Base-by-base conservation (phyloP, 345 rosid genomes). In the Syzygium grande region DNA sequence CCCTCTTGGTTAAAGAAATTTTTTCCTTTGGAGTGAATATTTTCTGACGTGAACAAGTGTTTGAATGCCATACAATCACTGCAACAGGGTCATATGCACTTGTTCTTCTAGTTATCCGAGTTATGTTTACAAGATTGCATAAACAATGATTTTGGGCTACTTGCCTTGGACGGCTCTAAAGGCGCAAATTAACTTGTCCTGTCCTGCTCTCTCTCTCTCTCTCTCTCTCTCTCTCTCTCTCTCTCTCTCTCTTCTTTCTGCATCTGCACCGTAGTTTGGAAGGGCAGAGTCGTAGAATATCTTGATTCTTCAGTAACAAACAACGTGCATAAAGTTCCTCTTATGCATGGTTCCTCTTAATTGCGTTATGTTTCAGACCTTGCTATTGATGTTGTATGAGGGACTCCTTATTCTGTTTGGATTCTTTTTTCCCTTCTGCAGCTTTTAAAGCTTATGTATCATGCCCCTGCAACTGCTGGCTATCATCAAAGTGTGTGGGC, bases 381-480 rank as follows among this genome's bases (percentile, higher is more conserved):
- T 6, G 19, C 73, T 15, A n/a, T 1, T 38, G 17, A 6, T 61
- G 73, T 61, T 61, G 73, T 61, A 61, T n/a, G 29, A 61, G 73
- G 41, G 41, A 38, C 17, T 61, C 73, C 34, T 13, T 2, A 0
- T 61, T n/a, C 79, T 30, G 79, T 17, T 68, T 34, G 46, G 19
- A 58, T 55, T 15, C 22, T 53, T 46, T 46, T 87, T 53, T 54
- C 52, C 68, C 51, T 56, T 53, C 89, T 88, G 85, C 95, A 98
- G 99, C 94, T 96, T 27, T 84, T 98, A 94, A 98, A 98, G 94
- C 97, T 96, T 89, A 97, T 98, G 99, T 93, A 96, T 92, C 96
- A 96, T 29, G 98, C 99, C 53, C 99, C 99, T 12, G 97, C 93
- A 34, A 94, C 98, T 29, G 95, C 97, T 38, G 93, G 96, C 55